Conservation (phyloP, 305 asterid genomes). For the Coffea humblotiana region DNA sequence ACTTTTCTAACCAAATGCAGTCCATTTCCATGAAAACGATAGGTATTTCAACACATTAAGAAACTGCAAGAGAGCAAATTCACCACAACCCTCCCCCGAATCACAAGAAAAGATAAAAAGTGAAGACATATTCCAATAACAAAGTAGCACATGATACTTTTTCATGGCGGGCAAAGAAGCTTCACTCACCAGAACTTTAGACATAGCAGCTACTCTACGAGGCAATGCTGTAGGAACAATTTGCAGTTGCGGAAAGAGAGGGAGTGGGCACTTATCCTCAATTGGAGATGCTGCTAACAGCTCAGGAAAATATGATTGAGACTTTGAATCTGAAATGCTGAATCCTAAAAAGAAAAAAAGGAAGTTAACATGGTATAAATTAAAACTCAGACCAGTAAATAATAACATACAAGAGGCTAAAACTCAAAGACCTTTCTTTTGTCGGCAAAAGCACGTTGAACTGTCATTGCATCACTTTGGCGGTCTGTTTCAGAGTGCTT, state of each 20-base stretch:
- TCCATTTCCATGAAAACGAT: constrained; percentile 5
- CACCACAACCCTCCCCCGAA: too few species aligned
- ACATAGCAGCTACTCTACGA: constrained; percentile 85
- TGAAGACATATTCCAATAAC: neutral
- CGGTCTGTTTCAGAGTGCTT: constrained; percentile 70
- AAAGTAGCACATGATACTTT: neutral
- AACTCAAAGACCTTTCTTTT: constrained; percentile 55
- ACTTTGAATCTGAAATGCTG: constrained; percentile 67
- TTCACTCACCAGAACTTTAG: constrained; percentile 72
- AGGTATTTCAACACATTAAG: neutral
- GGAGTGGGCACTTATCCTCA: constrained; percentile 40
- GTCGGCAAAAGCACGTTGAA: constrained; percentile 90
- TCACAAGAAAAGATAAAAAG: neutral
- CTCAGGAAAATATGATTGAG: constrained; percentile 63
- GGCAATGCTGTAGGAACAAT: constrained; percentile 72
- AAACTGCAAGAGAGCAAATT: neutral
- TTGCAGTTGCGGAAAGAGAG: constrained; percentile 77
- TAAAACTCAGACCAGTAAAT: constrained; percentile 12
- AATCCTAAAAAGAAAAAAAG: constrained; percentile 49
- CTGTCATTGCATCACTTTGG: constrained; percentile 85
- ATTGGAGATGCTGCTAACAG: constrained; percentile 60
- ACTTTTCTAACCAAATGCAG: neutral
- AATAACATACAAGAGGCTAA: neutral
- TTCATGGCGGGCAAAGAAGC: neutral
- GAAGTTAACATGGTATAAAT: constrained; percentile 25